Percentiles rank a stretch among this genome's conserved stretches.
Conservation (phyloP, 371 early-diverging fungal species). For the Rhizopus microsporus region DNA sequence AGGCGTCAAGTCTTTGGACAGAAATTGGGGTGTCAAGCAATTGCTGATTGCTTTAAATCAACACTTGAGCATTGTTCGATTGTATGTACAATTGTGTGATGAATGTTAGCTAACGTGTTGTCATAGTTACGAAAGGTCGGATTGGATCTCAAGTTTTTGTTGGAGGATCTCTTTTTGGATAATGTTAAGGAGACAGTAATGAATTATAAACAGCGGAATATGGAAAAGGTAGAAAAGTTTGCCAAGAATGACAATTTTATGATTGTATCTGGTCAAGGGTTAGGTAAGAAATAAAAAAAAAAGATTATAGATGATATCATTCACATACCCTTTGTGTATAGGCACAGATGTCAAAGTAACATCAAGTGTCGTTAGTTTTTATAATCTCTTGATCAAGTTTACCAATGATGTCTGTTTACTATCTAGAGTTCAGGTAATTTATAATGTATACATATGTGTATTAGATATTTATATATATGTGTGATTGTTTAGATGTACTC, state of each 20-base stretch:
- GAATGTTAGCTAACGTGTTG: background rate
- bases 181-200: slow-evolving; percentile 71
- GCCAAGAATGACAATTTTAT: slow-evolving; percentile 64
- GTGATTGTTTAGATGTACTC: slow-evolving; percentile 34
- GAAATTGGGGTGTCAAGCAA: slow-evolving; percentile 76
- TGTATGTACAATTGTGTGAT: slow-evolving; percentile 39
- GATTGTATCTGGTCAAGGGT: slow-evolving; percentile 58
- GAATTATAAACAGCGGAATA: slow-evolving; percentile 57
- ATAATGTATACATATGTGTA: background rate
- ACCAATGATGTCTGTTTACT: slow-evolving; percentile 75
- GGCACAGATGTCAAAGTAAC: slow-evolving; percentile 50
- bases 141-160: slow-evolving; percentile 82
- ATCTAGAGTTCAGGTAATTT: slow-evolving; percentile 61
- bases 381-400: slow-evolving; percentile 77
- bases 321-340: background rate
- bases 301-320: background rate
- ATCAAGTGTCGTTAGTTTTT: slow-evolving; percentile 62
- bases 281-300: slow-evolving; percentile 33
- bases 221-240: slow-evolving; percentile 58
- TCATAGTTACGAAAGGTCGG: slow-evolving; percentile 70
- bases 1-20: slow-evolving; percentile 85
- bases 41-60: slow-evolving; percentile 82
- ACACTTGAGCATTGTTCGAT: slow-evolving; percentile 74
- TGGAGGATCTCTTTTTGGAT: slow-evolving; percentile 77
- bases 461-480: background rate